phyloP scores from a whole-genome alignment of 805 yeast genomes.

The Spencermartinsiella europaea region DNA sequence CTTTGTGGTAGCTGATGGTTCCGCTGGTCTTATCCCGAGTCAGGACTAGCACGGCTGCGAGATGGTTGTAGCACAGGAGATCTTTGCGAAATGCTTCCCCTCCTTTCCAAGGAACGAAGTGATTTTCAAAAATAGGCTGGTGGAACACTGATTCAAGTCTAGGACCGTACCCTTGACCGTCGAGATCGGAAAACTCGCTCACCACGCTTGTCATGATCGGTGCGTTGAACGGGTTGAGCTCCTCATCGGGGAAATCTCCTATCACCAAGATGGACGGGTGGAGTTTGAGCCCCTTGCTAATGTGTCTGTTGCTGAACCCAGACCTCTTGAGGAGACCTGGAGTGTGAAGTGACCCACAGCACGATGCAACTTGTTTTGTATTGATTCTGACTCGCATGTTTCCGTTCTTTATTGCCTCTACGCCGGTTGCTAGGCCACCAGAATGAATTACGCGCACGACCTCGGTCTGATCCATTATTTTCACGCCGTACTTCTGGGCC shows the following conservation, averaged over 20 bases:
- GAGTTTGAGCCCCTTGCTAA: conserved; percentile 47
- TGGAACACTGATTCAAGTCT: conserved; percentile 47
- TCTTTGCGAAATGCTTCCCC: conserved; percentile 34
- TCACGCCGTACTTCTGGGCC: conserved; percentile 41
- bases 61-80: conserved; percentile 34
- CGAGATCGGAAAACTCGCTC: conserved; percentile 43
- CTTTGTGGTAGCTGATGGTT: conserved; percentile 32
- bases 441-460: conserved; percentile 38
- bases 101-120: conserved; percentile 40
- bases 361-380: conserved; percentile 41
- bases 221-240: conserved; percentile 36
- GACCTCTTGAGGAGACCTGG: conserved; percentile 45
- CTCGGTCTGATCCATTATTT: conserved; percentile 42
- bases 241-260: conserved; percentile 40
- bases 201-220: conserved; percentile 48
- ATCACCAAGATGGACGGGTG: conserved; percentile 43
- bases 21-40: conserved; percentile 46
- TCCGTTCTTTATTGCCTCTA: conserved; percentile 34
- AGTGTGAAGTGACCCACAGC: conserved; percentile 47
- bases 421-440: conserved; percentile 43
- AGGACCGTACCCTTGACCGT: conserved; percentile 50
- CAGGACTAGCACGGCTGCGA: conserved; percentile 39
- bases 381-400: conserved; percentile 29
- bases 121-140: conserved; percentile 38
- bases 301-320: conserved; percentile 45